A percentile compares a stretch with the other conserved stretches of the same genome.
Evolutionary conservation across 2,329 filamentous ascomycete species (phyloP).

Genomic region (Curvularia verruculosa): DNA sequence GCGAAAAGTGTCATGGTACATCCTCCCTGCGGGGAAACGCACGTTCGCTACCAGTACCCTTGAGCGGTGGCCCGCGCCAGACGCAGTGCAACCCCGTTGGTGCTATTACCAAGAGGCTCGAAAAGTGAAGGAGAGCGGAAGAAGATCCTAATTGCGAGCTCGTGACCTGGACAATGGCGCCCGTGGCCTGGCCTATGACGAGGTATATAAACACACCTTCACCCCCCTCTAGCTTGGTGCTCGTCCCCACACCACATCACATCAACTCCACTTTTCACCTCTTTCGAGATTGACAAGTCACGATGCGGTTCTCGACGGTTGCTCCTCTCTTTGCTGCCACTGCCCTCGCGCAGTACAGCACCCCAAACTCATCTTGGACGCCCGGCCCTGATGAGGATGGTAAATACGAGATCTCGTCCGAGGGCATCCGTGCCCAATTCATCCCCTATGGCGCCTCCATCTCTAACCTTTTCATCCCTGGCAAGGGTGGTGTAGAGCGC

Average conservation of each 20-base stretch:
- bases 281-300: constrained; percentile 26
- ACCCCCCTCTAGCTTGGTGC: constrained; percentile 14
- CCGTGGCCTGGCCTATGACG: constrained; percentile 19
- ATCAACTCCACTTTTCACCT: constrained; percentile 24
- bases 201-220: constrained; percentile 21
- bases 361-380: constrained; percentile 23
- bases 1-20: constrained; percentile 23
- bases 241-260: constrained; percentile 22
- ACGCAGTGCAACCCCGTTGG: constrained; percentile 20
- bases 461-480: constrained; percentile 72
- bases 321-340: constrained; percentile 35
- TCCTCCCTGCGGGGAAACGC: constrained; percentile 36
- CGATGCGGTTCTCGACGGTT: constrained; percentile 34
- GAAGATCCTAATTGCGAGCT: constrained; percentile 29
- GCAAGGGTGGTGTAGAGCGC: constrained; percentile 69
- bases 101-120: constrained; percentile 17
- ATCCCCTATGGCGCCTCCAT: constrained; percentile 77
- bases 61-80: constrained; percentile 23
- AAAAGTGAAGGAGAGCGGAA: constrained; percentile 18
- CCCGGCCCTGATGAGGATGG: constrained; percentile 49
- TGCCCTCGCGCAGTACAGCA: constrained; percentile 35
- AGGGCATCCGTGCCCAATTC: constrained; percentile 71
- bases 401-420: constrained; percentile 74
- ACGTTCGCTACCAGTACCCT: constrained; percentile 13
- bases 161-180: constrained; percentile 21